A percentile compares a stretch with the other conserved stretches of the same genome.
phyloP scores from a whole-genome alignment of 116 monocot species.

The Zostera marina region DNA sequence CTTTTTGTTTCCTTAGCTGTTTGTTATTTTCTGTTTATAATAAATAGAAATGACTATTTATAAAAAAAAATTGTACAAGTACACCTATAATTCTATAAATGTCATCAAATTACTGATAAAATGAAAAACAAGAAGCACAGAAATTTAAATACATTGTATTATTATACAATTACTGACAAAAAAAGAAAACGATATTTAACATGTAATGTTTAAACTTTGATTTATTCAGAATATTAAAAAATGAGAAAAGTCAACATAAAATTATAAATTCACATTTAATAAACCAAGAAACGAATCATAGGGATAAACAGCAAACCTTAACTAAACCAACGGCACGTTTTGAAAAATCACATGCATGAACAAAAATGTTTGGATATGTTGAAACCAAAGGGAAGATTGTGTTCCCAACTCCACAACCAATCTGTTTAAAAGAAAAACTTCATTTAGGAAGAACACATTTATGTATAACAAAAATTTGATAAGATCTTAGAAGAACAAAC shows the following conservation, averaged over 20 bases:
- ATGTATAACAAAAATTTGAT: neutral
- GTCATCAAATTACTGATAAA: too few species aligned
- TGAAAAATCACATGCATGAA: slow-evolving; percentile 91
- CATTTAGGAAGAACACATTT: neutral
- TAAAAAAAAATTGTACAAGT: too few species aligned
- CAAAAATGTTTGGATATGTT: slow-evolving; percentile 46
- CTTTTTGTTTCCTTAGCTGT: too few species aligned
- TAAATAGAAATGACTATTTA: too few species aligned
- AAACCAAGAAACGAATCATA: neutral
- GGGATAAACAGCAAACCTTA: slow-evolving; percentile 39
- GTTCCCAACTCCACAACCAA: slow-evolving; percentile 94
- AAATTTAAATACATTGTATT: too few species aligned
- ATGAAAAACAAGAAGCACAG: too few species aligned
- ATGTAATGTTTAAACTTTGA: too few species aligned
- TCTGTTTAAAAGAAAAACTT: slow-evolving; percentile 20
- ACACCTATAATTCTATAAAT: too few species aligned
- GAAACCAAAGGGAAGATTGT: slow-evolving; percentile 69
- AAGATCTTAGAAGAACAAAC: too few species aligned
- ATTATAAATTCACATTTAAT: neutral
- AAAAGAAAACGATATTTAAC: too few species aligned
- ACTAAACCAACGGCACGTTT: slow-evolving; percentile 75
- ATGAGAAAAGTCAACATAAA: neutral
- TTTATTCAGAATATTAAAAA: neutral
- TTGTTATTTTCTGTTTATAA: too few species aligned
- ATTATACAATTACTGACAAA: too few species aligned